Conservation (phyloP, 1,139 yeast genomes). For the Scheffersomyces cryptocercus region DNA sequence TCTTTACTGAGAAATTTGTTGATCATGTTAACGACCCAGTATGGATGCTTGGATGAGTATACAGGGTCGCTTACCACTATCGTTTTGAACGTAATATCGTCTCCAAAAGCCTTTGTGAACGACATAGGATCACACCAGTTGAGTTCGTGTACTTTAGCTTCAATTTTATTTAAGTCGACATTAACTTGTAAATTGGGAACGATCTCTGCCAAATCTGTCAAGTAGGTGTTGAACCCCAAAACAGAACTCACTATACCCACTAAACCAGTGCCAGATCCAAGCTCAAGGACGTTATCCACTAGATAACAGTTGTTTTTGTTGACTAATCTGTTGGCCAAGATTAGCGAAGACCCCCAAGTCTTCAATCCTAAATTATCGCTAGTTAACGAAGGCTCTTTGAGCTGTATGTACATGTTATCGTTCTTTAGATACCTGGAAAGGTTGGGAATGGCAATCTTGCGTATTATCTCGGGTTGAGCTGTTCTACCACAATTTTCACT, state of each 20-base stretch:
- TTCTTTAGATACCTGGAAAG: conserved; percentile 18
- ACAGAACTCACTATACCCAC: conserved; percentile 69
- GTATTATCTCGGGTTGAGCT: conserved; percentile 71
- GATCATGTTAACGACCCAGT: conserved; percentile 64
- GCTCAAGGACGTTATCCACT: conserved; percentile 59
- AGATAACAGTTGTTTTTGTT: conserved; percentile 22
- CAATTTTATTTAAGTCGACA: conserved; percentile 48
- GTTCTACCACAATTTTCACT: conserved; percentile 86
- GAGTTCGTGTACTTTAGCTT: conserved; percentile 47
- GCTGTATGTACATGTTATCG: conserved; percentile 29
- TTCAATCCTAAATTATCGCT: conserved; percentile 86
- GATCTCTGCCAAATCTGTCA: conserved; percentile 83
- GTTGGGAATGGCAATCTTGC: conserved; percentile 44
- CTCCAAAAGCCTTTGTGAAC: conserved; percentile 31
- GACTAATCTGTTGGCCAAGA: conserved; percentile 59
- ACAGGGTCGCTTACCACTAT: conserved; percentile 84
- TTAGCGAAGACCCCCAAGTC: conserved; percentile 93
- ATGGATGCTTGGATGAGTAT: conserved; percentile 80
- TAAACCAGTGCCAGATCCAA: conserved; percentile 94
- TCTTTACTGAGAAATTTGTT: conserved; percentile 37
- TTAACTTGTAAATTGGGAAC: conserved; percentile 66
- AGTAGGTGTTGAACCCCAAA: conserved; percentile 49
- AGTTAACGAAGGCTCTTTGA: conserved; percentile 84
- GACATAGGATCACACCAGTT: conserved; percentile 73
- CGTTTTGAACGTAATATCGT: conserved; percentile 44